Conservation (phyloP, 345 rosid species). For the Citrus reticulata region DNA sequence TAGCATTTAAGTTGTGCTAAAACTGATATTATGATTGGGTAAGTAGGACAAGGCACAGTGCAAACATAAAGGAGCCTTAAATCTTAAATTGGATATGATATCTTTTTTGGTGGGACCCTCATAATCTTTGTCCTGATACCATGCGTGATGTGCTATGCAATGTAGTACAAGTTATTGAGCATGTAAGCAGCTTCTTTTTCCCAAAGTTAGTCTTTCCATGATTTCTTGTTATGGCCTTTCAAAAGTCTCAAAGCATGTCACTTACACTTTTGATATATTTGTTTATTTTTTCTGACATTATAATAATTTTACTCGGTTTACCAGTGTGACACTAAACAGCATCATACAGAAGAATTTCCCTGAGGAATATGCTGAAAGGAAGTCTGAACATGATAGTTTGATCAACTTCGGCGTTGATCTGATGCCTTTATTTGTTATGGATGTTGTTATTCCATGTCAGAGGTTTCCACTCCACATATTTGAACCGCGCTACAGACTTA, state of each 20-base stretch:
- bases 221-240: background rate
- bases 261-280: background rate
- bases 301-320: slow-evolving; percentile 17
- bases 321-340: slow-evolving; percentile 86
- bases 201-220: background rate
- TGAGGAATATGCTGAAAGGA: slow-evolving; percentile 86
- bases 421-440: slow-evolving; percentile 93
- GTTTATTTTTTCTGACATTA: slow-evolving; percentile 1
- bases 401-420: slow-evolving; percentile 71
- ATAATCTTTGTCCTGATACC: background rate
- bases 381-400: slow-evolving; percentile 75
- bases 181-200: background rate
- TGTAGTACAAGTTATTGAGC: background rate
- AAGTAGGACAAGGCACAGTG: background rate
- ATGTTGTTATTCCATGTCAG: slow-evolving; percentile 86
- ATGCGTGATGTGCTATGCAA: background rate
- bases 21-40: background rate
- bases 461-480: slow-evolving; percentile 83
- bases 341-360: slow-evolving; percentile 85
- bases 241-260: background rate
- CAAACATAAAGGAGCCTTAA: background rate
- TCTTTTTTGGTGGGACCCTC: background rate
- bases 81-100: background rate
- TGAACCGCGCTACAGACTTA: slow-evolving; percentile 90
- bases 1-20: background rate